Evolutionary conservation across 2,329 filamentous ascomycete genomes (phyloP).

Genomic region (Colletotrichum liriopes): DNA sequence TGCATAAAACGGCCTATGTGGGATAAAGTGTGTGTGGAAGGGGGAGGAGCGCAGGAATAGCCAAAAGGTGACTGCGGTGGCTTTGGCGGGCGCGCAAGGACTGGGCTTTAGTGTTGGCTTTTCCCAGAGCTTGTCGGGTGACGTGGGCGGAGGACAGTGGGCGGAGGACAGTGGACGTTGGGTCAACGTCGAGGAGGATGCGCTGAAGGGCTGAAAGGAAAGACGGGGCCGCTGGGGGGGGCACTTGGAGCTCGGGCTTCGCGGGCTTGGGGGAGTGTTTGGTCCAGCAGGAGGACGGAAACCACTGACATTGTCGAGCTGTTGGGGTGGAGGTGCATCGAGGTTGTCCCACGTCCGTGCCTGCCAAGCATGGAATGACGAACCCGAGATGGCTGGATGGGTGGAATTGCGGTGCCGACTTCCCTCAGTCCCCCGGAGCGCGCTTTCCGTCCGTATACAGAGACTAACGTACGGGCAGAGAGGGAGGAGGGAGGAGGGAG

Average conservation of each 20-base stretch:
- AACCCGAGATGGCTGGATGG: too few relatives aligned
- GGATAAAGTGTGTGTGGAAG: not conserved
- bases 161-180: not conserved
- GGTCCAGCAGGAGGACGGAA: too few relatives aligned
- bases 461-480: too few relatives aligned
- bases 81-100: constrained; percentile 29
- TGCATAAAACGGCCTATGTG: constrained; percentile 31
- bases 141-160: constrained; percentile 16
- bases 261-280: too few relatives aligned
- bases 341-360: too few relatives aligned
- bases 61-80: constrained; percentile 5
- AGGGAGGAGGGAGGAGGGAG: too few relatives aligned
- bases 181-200: not conserved
- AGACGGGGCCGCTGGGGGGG: not conserved
- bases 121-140: constrained; percentile 10
- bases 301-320: too few relatives aligned
- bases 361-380: too few relatives aligned
- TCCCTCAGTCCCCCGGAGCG: not conserved
- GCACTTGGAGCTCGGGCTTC: too few relatives aligned
- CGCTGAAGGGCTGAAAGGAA: constrained; percentile 5
- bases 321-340: too few relatives aligned
- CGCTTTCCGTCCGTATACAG: not conserved
- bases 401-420: not conserved
- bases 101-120: constrained; percentile 5
- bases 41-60: constrained; percentile 13